A percentile compares a stretch with the other conserved stretches of the same genome.
Conservation (phyloP, 176 grass and related monocot species). For the Otatea glauca region DNA sequence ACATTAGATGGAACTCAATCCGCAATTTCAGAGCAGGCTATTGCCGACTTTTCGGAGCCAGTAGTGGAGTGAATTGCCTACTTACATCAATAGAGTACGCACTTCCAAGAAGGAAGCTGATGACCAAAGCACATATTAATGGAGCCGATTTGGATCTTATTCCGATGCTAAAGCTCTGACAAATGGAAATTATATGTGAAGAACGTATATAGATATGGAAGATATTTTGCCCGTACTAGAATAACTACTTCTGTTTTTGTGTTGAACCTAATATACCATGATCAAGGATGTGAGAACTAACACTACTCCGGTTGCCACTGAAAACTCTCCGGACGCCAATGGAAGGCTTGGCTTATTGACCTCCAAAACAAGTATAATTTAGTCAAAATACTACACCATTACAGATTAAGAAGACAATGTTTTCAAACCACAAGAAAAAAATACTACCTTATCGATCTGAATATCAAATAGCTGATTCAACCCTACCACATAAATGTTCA, state of each 20-base stretch:
- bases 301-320: constrained; percentile 52
- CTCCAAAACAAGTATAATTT: constrained; percentile 44
- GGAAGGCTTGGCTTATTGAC: constrained; percentile 82
- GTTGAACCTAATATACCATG: constrained; percentile 58
- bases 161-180: constrained; percentile 78
- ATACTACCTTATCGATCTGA: constrained; percentile 75
- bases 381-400: background rate
- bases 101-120: constrained; percentile 88
- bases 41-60: no score
- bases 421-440: background rate
- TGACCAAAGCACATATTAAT: constrained; percentile 59
- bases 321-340: constrained; percentile 77
- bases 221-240: background rate
- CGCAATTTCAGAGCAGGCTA: no score
- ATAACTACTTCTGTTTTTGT: background rate
- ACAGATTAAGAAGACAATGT: background rate
- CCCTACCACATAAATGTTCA: constrained; percentile 90
- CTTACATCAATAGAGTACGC: constrained; percentile 86
- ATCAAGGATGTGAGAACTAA: constrained; percentile 55
- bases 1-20: background rate
- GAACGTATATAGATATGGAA: background rate
- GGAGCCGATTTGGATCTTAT: constrained; percentile 60
- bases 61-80: background rate
- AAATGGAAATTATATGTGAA: constrained; percentile 16
- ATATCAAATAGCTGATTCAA: constrained; percentile 85